A percentile compares a stretch with the other conserved stretches of the same genome.
phyloP scores from a whole-genome alignment of 176 grass and related monocot genomes.

The Calamus simplicifolius region DNA sequence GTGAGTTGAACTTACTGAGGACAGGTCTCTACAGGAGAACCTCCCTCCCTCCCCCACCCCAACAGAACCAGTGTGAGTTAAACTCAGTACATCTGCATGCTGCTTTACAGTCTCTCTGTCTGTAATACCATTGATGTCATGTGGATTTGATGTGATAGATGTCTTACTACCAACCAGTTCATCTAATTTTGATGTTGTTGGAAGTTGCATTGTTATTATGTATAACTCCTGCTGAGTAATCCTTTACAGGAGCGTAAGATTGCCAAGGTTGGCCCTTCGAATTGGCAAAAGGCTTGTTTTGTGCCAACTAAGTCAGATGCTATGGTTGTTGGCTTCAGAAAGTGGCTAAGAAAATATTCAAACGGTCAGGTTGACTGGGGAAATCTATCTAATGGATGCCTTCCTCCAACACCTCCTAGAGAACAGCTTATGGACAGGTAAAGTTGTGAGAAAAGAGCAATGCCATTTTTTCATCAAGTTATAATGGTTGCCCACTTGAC shows the following conservation, averaged over 20 bases:
- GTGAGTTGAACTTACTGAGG: too few relatives aligned
- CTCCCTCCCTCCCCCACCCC: too few relatives aligned
- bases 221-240: background rate
- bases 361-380: conserved; percentile 53
- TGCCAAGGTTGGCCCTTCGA: conserved; percentile 28
- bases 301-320: conserved; percentile 68
- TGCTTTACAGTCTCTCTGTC: too few relatives aligned
- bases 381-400: conserved; percentile 11
- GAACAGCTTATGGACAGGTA: conserved; percentile 78
- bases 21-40: too few relatives aligned
- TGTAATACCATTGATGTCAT: too few relatives aligned
- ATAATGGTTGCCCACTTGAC: background rate
- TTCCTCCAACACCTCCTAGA: conserved; percentile 53
- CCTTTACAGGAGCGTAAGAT: conserved; percentile 58
- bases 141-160: too few relatives aligned
- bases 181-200: too few relatives aligned
- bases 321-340: conserved; percentile 79
- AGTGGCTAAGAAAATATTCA: conserved; percentile 76
- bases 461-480: background rate
- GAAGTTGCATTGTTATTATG: too few relatives aligned
- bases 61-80: too few relatives aligned
- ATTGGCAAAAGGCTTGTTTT: conserved; percentile 66
- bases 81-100: too few relatives aligned
- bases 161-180: too few relatives aligned
- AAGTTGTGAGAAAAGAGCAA: background rate